Evolutionary conservation across 2,329 filamentous ascomycete genomes (phyloP).

Genomic region (Aspergillus udagawae): DNA sequence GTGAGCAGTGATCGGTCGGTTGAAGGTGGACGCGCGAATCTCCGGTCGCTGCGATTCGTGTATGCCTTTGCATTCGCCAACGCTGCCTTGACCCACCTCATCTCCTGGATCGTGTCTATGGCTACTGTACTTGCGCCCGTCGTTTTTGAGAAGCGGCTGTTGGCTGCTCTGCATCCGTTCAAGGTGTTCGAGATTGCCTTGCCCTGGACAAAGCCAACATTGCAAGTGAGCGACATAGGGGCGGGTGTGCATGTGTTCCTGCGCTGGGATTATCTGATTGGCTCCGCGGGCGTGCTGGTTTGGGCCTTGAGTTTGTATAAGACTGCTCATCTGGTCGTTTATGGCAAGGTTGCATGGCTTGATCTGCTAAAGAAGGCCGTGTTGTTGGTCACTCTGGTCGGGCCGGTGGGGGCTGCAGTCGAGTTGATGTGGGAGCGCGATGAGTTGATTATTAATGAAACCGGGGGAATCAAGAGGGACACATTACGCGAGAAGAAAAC

Average conservation of each 20-base stretch:
- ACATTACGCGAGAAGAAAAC: slow-evolving; percentile 26
- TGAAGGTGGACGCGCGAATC: slow-evolving; percentile 21
- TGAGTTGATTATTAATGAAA: slow-evolving; percentile 37
- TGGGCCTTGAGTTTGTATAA: slow-evolving; percentile 43
- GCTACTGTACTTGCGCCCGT: slow-evolving; percentile 34
- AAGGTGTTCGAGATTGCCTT: slow-evolving; percentile 37
- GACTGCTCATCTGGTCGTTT: slow-evolving; percentile 24
- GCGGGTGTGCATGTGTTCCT: slow-evolving; percentile 45
- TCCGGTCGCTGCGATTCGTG: slow-evolving; percentile 33
- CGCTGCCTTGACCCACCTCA: slow-evolving; percentile 39
- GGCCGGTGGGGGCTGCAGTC: slow-evolving; percentile 44
- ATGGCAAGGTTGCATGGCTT: slow-evolving; percentile 21
- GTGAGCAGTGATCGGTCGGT: slow-evolving; percentile 19
- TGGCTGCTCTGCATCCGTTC: slow-evolving; percentile 33
- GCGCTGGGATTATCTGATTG: slow-evolving; percentile 48
- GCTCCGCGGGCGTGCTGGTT: slow-evolving; percentile 39
- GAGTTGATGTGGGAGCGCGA: slow-evolving; percentile 50
- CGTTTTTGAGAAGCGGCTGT: slow-evolving; percentile 30
- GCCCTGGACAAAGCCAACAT: slow-evolving; percentile 27
- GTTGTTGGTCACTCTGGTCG: slow-evolving; percentile 35
- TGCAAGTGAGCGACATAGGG: slow-evolving; percentile 31
- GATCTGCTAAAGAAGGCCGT: slow-evolving; percentile 32
- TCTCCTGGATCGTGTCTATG: slow-evolving; percentile 39
- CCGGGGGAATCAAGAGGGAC: slow-evolving; percentile 31
- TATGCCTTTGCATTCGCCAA: slow-evolving; percentile 42